Evolutionary conservation across 257 asterid species (phyloP).

Genomic region (Solanum tarijense): DNA sequence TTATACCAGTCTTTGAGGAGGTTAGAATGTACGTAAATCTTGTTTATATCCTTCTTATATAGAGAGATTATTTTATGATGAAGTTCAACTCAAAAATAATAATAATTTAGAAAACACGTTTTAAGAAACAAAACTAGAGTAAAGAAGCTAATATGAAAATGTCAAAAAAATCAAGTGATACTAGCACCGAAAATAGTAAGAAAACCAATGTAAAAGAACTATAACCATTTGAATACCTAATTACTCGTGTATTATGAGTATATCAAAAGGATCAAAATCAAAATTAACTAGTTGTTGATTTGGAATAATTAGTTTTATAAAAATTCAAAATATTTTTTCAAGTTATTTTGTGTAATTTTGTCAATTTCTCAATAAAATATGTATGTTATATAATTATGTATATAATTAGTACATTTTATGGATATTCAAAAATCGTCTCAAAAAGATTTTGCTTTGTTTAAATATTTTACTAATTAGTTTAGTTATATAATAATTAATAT

Average conservation of each 20-base stretch:
- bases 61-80: background rate
- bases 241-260: background rate
- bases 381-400: no score
- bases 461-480: no score
- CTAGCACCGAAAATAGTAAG: background rate
- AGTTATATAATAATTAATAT: no score
- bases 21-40: background rate
- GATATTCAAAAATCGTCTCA: no score
- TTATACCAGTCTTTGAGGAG: fast-evolving
- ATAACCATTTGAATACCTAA: background rate
- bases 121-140: no score
- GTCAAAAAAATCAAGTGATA: background rate
- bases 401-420: no score
- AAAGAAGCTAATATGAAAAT: no score
- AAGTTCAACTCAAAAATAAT: background rate
- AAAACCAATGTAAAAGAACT: background rate
- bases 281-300: background rate
- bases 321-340: no score
- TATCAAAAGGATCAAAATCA: background rate
- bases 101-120: no score
- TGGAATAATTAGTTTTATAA: background rate
- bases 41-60: background rate
- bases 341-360: background rate
- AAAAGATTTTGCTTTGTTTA: no score
- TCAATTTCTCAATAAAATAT: background rate